Conservation (phyloP, 352 stramenopile genomes). For the Pelagophyceae sp. region DNA sequence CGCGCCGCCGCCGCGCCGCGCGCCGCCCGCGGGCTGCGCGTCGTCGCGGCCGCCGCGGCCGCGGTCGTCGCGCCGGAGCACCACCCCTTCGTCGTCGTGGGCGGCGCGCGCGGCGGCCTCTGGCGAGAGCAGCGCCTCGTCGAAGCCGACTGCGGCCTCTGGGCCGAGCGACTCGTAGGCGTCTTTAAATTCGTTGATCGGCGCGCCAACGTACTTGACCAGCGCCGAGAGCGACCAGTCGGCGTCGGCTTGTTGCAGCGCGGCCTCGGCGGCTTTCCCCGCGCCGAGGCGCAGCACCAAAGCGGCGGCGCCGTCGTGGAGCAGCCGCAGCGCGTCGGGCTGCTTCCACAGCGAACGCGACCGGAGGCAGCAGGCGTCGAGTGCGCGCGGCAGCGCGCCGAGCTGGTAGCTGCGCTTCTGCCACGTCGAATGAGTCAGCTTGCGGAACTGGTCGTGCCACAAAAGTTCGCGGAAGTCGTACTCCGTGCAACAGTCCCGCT, state of each 20-base stretch:
- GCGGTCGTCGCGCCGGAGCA: neutral
- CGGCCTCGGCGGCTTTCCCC: neutral
- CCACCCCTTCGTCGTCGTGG: neutral
- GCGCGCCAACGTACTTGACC: neutral
- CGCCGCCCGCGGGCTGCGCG: too few species aligned
- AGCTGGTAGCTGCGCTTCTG: neutral
- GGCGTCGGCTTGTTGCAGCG: neutral
- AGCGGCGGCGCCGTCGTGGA: neutral
- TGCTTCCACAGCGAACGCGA: neutral
- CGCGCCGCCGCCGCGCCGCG: too few species aligned
- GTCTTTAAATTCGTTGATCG: neutral
- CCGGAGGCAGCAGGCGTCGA: constrained; percentile 10
- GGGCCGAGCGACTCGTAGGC: neutral
- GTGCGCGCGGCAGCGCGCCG: neutral
- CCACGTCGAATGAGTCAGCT: neutral
- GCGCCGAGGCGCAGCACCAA: neutral
- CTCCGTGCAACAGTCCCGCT: neutral
- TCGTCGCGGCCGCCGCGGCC: too few species aligned
- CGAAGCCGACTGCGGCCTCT: constrained; percentile 3
- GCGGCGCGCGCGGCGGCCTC: neutral
- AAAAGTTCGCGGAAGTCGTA: constrained; percentile 13
- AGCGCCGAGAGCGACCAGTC: neutral
- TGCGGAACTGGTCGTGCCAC: constrained; percentile 14
- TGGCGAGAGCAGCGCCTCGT: neutral
- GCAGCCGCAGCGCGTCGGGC: neutral